These are phyloP conservation scores for Boletus insuetus DNA, from an alignment of 768 basidiomycete genomes.

Conservation along the genomic window DNA sequence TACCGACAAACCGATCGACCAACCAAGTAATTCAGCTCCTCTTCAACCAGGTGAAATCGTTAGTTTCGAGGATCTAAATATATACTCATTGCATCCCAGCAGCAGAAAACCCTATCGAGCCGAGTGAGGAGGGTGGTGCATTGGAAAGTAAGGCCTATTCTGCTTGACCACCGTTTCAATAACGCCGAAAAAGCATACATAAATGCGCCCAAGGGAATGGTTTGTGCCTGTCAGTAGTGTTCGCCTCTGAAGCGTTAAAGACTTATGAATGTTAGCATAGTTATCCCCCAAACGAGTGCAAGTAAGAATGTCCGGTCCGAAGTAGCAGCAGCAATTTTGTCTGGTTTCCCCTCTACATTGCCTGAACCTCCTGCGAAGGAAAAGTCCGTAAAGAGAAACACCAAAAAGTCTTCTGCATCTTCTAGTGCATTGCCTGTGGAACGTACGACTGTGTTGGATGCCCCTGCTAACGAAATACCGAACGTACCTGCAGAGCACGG, in stretches of 20 bases:
- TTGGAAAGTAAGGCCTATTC: slow-evolving; percentile 9
- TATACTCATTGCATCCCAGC: slow-evolving; percentile 4
- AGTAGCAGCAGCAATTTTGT: slow-evolving; percentile 20
- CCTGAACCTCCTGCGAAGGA: slow-evolving; percentile 7
- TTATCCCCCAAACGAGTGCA: slow-evolving; percentile 13
- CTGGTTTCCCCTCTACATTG: neutral
- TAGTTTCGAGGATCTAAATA: neutral
- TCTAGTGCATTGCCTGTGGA: neutral
- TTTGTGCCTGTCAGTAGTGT: slow-evolving; percentile 17
- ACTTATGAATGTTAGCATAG: slow-evolving; percentile 26
- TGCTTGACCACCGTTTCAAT: neutral
- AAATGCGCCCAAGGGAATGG: neutral
- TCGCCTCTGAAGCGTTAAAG: slow-evolving; percentile 3
- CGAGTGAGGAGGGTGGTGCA: neutral
- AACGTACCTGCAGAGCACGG: neutral
- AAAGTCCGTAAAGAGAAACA: slow-evolving; percentile 8
- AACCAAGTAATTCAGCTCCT: neutral
- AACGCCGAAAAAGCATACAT: slow-evolving; percentile 6
- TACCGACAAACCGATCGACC: neutral
- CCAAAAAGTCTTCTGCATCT: slow-evolving; percentile 3
- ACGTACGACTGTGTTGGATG: neutral
- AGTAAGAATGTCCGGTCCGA: slow-evolving; percentile 16
- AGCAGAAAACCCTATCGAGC: neutral
- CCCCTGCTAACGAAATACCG: neutral
- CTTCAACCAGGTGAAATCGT: slow-evolving; percentile 11